phyloP scores from a whole-genome alignment of 2,329 filamentous ascomycete species.

The Calonectria pteridis region DNA sequence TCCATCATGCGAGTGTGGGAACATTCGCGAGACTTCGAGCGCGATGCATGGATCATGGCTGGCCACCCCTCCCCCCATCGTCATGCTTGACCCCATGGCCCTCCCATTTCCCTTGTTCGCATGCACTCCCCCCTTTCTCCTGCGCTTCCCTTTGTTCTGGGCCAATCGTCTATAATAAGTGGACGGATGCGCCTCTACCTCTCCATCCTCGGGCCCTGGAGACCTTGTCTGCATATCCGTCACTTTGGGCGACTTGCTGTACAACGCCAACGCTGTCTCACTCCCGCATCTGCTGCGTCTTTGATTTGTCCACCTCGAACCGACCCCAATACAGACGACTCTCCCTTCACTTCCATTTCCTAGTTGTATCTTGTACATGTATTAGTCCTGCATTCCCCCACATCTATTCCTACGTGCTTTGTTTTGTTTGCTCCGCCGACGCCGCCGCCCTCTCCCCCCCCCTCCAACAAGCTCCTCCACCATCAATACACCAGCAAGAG shows the following conservation, averaged over 20 bases:
- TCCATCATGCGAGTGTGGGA: slow-evolving; percentile 21
- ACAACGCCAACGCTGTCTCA: slow-evolving; percentile 14
- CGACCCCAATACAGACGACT: slow-evolving; percentile 23
- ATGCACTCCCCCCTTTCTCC: slow-evolving; percentile 6
- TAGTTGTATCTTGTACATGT: slow-evolving; percentile 18
- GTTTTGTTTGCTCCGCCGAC: too few relatives aligned
- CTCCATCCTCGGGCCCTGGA: background rate
- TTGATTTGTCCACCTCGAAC: slow-evolving; percentile 17
- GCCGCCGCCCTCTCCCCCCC: too few relatives aligned
- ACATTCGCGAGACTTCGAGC: slow-evolving; percentile 12
- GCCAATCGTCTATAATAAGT: slow-evolving; percentile 25
- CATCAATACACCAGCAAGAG: slow-evolving; percentile 1
- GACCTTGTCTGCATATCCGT: slow-evolving; percentile 4
- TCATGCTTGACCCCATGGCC: slow-evolving; percentile 8
- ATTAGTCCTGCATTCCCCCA: slow-evolving; percentile 14
- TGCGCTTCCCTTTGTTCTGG: background rate
- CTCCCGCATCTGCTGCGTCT: slow-evolving; percentile 13
- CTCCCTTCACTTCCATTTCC: slow-evolving; percentile 5
- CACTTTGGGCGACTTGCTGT: slow-evolving; percentile 9
- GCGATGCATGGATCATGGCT: slow-evolving; percentile 17
- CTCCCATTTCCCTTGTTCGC: slow-evolving; percentile 12
- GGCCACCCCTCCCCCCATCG: slow-evolving; percentile 11
- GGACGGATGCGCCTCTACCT: slow-evolving; percentile 13
- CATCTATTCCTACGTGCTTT: slow-evolving; percentile 9
- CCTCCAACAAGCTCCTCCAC: background rate